Base-by-base conservation (phyloP, 495 filamentous ascomycete genomes). In the Choiromyces venosus region DNA sequence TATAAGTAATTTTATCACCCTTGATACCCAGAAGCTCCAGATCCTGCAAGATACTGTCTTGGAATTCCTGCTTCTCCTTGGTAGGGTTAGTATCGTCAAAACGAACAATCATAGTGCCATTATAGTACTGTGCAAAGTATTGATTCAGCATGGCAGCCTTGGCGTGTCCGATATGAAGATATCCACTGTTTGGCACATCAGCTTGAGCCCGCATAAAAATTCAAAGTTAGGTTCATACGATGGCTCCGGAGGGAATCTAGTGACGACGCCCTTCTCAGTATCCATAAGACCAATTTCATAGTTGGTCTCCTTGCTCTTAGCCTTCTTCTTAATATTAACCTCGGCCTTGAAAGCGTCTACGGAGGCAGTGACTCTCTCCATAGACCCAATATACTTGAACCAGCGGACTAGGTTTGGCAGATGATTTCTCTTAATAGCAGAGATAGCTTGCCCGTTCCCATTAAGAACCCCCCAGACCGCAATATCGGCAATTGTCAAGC, bases 41-140 rank as follows among this genome's bases (percentile, higher is more conserved):
- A 82, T 97, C 94, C 83, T 94, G 89, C 25, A 96, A 82, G 71
- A 97, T 97, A 2, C 92, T 87, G 83, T 96, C 91, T 76, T 96
- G 88, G 84, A 91, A 97, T 84, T 97, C 93, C 81, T 93, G 86
- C 84, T 94, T 94, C 84, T 97, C 94, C 78, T 97, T 97, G 46
- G 89, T 87, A 18, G 94, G 94, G 83, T 97, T 97, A 65, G 94
- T 97, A 79, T 97, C 94, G 76, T 97, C 94, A 74, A 97, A 93
- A 66, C 93, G 89, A 66, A 94, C 87, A 65, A 93, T 87, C 72
- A 97, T 85, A 44, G 87, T 93, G 71, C 94, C 94, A 64, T 91
- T 88, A 83, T 96, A 96, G 82, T 91, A 89, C 78, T 97, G 91
- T 18, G 93, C 94, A 74, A 97, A 97, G 87, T 93, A 97, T 80